Conservation (phyloP, 306 rosid species). For the Astragalus glycyphyllos region DNA sequence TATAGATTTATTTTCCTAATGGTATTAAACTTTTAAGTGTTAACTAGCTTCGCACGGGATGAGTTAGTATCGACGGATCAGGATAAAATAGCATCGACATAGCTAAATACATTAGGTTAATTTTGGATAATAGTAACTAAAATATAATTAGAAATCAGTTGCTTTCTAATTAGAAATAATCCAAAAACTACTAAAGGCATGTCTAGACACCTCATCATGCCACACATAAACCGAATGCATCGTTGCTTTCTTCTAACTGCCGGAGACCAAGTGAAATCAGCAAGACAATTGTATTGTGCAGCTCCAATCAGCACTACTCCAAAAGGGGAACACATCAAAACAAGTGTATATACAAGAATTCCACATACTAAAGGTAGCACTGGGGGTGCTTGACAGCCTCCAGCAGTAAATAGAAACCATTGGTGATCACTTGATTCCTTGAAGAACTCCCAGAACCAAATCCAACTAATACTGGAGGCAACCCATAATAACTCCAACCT, state of each 20-base stretch:
- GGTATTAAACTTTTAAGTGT: too few relatives aligned
- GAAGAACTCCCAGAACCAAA: slow-evolving; percentile 74
- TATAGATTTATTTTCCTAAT: too few relatives aligned
- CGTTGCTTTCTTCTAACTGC: slow-evolving; percentile 80
- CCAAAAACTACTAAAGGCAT: too few relatives aligned
- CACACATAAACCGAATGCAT: too few relatives aligned
- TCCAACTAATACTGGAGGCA: slow-evolving; percentile 76
- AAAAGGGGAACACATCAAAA: slow-evolving; percentile 68
- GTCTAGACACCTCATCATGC: too few relatives aligned
- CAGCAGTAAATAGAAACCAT: slow-evolving; percentile 59
- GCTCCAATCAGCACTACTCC: slow-evolving; percentile 78
- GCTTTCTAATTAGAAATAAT: too few relatives aligned
- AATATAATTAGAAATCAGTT: too few relatives aligned
- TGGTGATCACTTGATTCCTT: slow-evolving; percentile 71
- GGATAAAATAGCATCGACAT: too few relatives aligned
- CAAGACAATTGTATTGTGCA: slow-evolving; percentile 66
- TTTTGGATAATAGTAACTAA: too few relatives aligned
- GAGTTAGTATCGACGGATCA: too few relatives aligned
- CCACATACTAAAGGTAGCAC: slow-evolving; percentile 62
- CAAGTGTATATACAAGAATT: slow-evolving; percentile 61
- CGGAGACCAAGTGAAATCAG: slow-evolving; percentile 76
- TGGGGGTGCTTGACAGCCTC: slow-evolving; percentile 71
- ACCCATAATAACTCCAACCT: slow-evolving; percentile 80
- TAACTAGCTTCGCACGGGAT: too few relatives aligned
- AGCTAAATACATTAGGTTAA: too few relatives aligned